Conservation (phyloP, 1,139 yeast genomes). For the Kurtzmaniella quercitrusa region DNA sequence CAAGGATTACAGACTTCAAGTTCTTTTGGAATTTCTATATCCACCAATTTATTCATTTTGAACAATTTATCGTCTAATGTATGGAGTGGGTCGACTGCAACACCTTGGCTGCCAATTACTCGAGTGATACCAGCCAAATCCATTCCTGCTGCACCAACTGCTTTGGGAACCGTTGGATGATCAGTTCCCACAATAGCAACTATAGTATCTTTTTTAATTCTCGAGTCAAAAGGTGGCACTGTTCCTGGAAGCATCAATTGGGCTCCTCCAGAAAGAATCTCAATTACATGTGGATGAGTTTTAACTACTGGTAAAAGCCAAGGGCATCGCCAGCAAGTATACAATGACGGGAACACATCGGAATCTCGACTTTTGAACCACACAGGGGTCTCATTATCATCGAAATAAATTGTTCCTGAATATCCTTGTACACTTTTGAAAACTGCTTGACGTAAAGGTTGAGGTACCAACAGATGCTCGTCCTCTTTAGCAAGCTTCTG, state of each 20-base stretch:
- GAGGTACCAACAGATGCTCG: slow-evolving; percentile 53
- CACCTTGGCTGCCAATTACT: slow-evolving; percentile 56
- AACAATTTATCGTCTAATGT: slow-evolving; percentile 51
- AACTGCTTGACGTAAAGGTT: slow-evolving; percentile 60
- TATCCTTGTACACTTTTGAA: slow-evolving; percentile 54
- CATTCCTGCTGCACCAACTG: slow-evolving; percentile 65
- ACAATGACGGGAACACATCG: slow-evolving; percentile 64
- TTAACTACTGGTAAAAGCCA: slow-evolving; percentile 58
- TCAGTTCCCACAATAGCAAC: slow-evolving; percentile 68
- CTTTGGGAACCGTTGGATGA: slow-evolving; percentile 64
- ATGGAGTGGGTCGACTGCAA: slow-evolving; percentile 64
- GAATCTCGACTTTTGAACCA: slow-evolving; percentile 67
- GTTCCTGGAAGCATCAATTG: slow-evolving; percentile 92
- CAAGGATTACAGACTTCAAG: slow-evolving; percentile 22
- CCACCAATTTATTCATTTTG: slow-evolving; percentile 41
- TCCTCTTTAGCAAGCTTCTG: slow-evolving; percentile 41
- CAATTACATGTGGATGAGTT: slow-evolving; percentile 73
- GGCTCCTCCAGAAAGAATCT: slow-evolving; percentile 69
- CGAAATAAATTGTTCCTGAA: slow-evolving; percentile 62
- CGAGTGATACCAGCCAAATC: slow-evolving; percentile 42
- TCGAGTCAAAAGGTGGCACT: slow-evolving; percentile 64
- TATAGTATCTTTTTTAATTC: slow-evolving; percentile 45
- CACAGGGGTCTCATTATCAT: slow-evolving; percentile 61
- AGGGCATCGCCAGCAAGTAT: slow-evolving; percentile 69
- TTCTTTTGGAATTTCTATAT: slow-evolving; percentile 38